Evolutionary conservation across 768 basidiomycete species (phyloP).

Genomic region (Tricholoma matsutake): DNA sequence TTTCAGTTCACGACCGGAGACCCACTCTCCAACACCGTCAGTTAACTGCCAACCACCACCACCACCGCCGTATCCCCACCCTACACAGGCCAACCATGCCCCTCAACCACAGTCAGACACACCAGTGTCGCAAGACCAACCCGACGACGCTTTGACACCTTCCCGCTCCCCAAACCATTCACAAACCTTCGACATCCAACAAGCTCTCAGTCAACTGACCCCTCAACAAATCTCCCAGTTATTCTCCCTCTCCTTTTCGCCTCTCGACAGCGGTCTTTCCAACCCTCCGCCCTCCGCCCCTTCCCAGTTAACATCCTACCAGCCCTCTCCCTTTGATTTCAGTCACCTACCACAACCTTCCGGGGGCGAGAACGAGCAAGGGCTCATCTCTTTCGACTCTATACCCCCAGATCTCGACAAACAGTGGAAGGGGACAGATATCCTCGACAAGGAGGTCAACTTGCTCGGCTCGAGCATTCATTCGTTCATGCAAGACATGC

Average conservation of each 20-base stretch:
- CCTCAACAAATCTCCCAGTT: conserved; percentile 60
- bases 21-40: neutral
- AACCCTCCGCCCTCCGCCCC: conserved; percentile 12
- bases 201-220: conserved; percentile 50
- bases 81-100: neutral
- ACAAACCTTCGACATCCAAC: conserved; percentile 44
- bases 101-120: conserved; percentile 7
- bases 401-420: conserved; percentile 6
- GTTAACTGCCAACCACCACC: neutral
- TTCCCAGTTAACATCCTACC: conserved; percentile 31
- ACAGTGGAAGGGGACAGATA: conserved; percentile 53
- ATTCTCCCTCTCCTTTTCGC: conserved; percentile 41
- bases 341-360: conserved; percentile 15
- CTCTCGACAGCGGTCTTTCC: conserved; percentile 25
- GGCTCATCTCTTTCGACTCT: conserved; percentile 30
- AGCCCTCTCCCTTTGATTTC: conserved; percentile 34
- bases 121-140: conserved; percentile 9
- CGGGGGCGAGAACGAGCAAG: conserved; percentile 20
- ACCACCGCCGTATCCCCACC: neutral
- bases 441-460: conserved; percentile 73
- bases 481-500: conserved; percentile 51
- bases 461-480: conserved; percentile 66
- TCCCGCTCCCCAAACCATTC: conserved; percentile 17
- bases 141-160: conserved; percentile 24
- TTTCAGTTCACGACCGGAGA: conserved; percentile 5